Evolutionary conservation across 257 asterid species (phyloP).

Genomic region (Lavandula angustifolia): DNA sequence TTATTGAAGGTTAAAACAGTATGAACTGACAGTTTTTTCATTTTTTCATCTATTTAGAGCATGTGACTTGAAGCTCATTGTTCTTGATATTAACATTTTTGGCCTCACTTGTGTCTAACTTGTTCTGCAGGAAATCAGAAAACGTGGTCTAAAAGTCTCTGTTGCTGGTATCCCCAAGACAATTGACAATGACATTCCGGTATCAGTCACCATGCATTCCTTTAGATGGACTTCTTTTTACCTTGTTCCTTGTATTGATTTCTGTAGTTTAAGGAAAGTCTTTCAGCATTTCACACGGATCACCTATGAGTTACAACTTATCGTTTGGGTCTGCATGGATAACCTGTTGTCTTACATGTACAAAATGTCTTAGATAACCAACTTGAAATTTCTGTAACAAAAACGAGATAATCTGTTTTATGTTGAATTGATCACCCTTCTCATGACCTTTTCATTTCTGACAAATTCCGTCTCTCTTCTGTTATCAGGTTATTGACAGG

Average conservation of each 20-base stretch:
- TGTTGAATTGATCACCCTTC: constrained; percentile 30
- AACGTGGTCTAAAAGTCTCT: constrained; percentile 80
- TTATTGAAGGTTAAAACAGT: constrained; percentile 21
- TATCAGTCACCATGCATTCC: constrained; percentile 39
- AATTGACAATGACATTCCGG: constrained; percentile 96
- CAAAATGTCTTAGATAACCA: constrained; percentile 19
- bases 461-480: constrained; percentile 34
- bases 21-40: constrained; percentile 25
- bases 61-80: constrained; percentile 1
- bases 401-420: not conserved
- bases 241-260: constrained; percentile 14
- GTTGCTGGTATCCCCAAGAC: constrained; percentile 97
- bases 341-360: constrained; percentile 7
- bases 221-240: constrained; percentile 18
- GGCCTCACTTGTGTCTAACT: constrained; percentile 15
- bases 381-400: not conserved
- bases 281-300: constrained; percentile 24
- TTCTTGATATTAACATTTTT: constrained; percentile 8
- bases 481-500: constrained; percentile 74
- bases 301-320: constrained; percentile 18
- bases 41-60: constrained; percentile 15
- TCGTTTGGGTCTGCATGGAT: constrained; percentile 10
- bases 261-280: constrained; percentile 24
- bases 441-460: constrained; percentile 25
- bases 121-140: constrained; percentile 74